These are phyloP conservation scores for Orbilia brochopaga DNA, from an alignment of 2,329 filamentous ascomycete species.

Conservation along the genomic window DNA sequence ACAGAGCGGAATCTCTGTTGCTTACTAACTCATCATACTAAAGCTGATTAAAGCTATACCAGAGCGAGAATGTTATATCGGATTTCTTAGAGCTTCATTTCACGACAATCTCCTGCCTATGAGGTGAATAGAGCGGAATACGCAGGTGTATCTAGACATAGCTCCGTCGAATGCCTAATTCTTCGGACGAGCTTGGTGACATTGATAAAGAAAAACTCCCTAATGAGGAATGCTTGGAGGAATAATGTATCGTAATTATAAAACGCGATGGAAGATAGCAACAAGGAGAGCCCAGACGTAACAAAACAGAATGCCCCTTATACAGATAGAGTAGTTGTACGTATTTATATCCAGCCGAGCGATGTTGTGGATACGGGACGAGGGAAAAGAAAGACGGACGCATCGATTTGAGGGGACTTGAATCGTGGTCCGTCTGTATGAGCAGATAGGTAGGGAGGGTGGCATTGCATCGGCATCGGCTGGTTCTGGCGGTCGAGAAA, in stretches of 20 bases:
- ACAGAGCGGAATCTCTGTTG: no score
- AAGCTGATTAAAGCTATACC: no score
- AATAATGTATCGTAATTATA: conserved; percentile 49
- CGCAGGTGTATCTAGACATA: background rate
- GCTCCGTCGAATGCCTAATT: conserved; percentile 41
- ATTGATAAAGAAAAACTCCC: conserved; percentile 45
- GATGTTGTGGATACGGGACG: conserved; percentile 10
- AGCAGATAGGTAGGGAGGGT: background rate
- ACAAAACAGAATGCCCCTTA: conserved; percentile 45
- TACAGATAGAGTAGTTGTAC: conserved; percentile 48
- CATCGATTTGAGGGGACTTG: conserved; percentile 15
- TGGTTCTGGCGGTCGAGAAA: conserved; percentile 14
- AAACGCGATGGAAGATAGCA: conserved; percentile 36
- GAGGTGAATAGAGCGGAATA: no score
- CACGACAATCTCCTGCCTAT: no score
- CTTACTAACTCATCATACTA: no score
- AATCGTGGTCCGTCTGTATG: conserved; percentile 17
- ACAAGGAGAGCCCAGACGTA: conserved; percentile 35
- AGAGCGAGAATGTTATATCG: no score
- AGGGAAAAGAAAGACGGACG: conserved; percentile 11
- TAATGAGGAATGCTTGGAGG: conserved; percentile 33
- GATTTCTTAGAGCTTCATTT: no score
- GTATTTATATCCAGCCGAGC: conserved; percentile 37
- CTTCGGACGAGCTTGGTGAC: conserved; percentile 40
- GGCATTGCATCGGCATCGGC: background rate